Conservation (phyloP, 495 filamentous ascomycete species). For the Neurospora sublineolata region DNA sequence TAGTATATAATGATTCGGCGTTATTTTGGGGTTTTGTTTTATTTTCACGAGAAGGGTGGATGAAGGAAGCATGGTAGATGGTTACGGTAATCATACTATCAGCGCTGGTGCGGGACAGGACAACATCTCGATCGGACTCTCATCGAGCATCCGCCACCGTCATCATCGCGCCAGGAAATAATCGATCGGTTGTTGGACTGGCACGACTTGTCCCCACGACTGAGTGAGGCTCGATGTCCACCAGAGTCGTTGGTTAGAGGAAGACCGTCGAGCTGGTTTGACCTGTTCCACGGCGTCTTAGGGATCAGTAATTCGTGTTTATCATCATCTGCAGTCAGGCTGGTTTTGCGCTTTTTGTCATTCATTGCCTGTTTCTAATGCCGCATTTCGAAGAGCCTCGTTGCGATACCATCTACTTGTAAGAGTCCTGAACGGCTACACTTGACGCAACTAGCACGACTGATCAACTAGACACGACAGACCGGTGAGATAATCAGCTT, state of each 20-base stretch:
- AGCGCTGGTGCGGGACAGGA: too few species aligned
- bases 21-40: slow-evolving; percentile 10
- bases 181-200: not conserved
- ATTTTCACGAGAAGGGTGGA: not conserved
- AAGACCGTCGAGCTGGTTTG: not conserved
- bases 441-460: not conserved
- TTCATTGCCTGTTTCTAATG: not conserved
- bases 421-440: not conserved
- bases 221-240: not conserved
- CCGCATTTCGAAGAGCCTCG: not conserved
- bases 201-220: not conserved
- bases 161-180: not conserved
- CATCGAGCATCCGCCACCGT: not conserved
- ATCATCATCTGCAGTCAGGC: not conserved
- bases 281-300: not conserved
- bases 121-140: not conserved
- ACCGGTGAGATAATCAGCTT: not conserved
- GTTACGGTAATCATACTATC: not conserved
- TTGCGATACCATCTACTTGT: not conserved
- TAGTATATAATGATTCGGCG: slow-evolving; percentile 9
- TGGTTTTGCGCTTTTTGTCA: not conserved
- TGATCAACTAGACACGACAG: not conserved
- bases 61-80: not conserved
- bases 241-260: not conserved
- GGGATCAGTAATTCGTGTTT: not conserved